Base-by-base conservation (phyloP, 139 green algal genomes). In the Chlamydomonas asymmetrica region DNA sequence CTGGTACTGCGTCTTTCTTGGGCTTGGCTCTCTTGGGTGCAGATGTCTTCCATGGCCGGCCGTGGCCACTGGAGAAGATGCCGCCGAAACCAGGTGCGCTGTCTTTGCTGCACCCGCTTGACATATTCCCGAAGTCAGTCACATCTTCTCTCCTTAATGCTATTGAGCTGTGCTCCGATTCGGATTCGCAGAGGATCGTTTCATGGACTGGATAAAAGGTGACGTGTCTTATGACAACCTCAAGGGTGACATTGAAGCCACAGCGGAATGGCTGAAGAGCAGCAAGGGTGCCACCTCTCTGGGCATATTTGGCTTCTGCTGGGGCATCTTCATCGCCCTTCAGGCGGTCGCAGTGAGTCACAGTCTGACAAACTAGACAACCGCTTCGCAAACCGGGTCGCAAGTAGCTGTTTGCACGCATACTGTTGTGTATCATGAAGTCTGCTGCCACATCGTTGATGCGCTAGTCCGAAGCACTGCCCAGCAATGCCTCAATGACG, bases 231-330 rank as follows among this genome's bases (percentile, higher is more conserved):
- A 39, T 39, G 35, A 68, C 10, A 39, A 48, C 8, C 23, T 79
- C 5, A 23, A 66, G n/a, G 41, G 40, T 1, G 31, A 63, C 5
- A 25, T 83, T 60, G 5, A 66, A 0, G 56, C 65, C 3, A 52
- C 63, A 0, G 39, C 54, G 39, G 62, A 72, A 2, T 34, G 22
- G 34, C 78, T 83, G 27, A n/a, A 41, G 34, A n/a, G n/a, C n/a
- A 29, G 25, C 0, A 69, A 75, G 63, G 68, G 73, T 31, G 73
- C 57, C 41, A 77, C 72, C 71, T 75, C 70, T 32, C 56, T 84
- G 18, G 79, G 67, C 34, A 61, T 39, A 49, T 38, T 78, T 10
- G 79, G 73, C 18, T 85, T 85, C 63, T 85, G 79, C 73, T 85
- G 79, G 79, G 79, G 67, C 35, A 70, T 78, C 0, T 48, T 48